A percentile compares a stretch with the other conserved stretches of the same genome.
Evolutionary conservation across 495 filamentous ascomycete species (phyloP).

Genomic region (Hypomontagnella monticulosa): DNA sequence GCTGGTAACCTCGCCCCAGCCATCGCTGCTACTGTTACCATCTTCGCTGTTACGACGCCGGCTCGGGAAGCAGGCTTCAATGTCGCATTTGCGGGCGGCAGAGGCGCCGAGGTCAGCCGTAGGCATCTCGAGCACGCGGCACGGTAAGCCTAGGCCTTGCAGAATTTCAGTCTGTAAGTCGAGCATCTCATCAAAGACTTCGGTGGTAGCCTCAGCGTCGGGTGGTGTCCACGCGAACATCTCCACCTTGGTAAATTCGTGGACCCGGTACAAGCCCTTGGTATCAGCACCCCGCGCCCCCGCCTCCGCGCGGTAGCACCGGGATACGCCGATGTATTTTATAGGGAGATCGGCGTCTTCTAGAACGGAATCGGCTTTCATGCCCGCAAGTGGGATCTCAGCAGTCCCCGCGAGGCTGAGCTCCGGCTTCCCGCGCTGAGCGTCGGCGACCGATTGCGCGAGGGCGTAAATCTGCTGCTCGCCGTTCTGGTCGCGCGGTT

Average conservation of each 20-base stretch:
- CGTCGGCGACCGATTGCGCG: conserved; percentile 67
- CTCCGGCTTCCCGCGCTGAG: conserved; percentile 67
- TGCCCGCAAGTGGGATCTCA: conserved; percentile 92
- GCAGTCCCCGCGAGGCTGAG: conserved; percentile 85
- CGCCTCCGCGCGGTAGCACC: conserved; percentile 94
- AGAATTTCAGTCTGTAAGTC: conserved; percentile 87
- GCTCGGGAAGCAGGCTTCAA: conserved; percentile 93
- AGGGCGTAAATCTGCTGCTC: conserved; percentile 91
- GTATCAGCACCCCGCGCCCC: conserved; percentile 87
- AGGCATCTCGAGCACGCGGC: conserved; percentile 93
- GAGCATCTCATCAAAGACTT: conserved; percentile 83
- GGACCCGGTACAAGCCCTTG: conserved; percentile 96
- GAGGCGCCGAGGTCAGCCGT: conserved; percentile 85
- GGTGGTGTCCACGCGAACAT: conserved; percentile 88
- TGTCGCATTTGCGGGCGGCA: conserved; percentile 86
- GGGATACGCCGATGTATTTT: conserved; percentile 81
- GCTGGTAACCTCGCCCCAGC: conserved; percentile 94
- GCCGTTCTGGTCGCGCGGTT: conserved; percentile 86
- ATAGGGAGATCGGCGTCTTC: conserved; percentile 71
- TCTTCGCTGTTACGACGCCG: conserved; percentile 60
- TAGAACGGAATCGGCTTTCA: conserved; percentile 80
- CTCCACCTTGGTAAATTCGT: conserved; percentile 98
- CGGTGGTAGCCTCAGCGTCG: conserved; percentile 52
- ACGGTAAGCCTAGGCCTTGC: conserved; percentile 77
- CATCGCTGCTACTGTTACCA: conserved; percentile 61